phyloP scores from a whole-genome alignment of 805 yeast species.

The Myxozyma lipomycoides region DNA sequence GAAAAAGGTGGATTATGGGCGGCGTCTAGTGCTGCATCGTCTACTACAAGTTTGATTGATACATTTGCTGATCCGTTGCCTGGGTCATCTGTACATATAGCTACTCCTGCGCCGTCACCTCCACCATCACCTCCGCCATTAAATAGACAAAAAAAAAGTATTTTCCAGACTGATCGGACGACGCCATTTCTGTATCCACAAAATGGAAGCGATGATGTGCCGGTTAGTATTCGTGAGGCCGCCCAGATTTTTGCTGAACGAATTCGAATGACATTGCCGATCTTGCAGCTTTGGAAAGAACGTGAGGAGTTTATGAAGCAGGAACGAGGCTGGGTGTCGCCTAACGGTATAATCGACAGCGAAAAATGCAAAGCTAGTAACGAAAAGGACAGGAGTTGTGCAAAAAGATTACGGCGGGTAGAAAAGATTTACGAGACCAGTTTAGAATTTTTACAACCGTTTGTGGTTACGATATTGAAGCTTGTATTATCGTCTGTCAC shows the following conservation, averaged over 20 bases:
- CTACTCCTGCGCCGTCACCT: conserved; percentile 89
- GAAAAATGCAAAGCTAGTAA: neutral
- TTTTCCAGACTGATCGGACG: conserved; percentile 61
- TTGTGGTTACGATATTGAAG: conserved; percentile 61
- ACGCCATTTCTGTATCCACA: conserved; percentile 64
- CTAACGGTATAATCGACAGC: conserved; percentile 7
- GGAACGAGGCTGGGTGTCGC: conserved; percentile 58
- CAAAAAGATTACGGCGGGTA: conserved; percentile 7
- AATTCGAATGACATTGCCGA: conserved; percentile 61
- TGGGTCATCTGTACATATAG: conserved; percentile 59
- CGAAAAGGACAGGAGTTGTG: neutral
- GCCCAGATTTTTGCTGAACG: conserved; percentile 59
- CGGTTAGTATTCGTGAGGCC: conserved; percentile 77
- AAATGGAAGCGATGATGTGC: conserved; percentile 44
- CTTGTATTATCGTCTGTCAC: conserved; percentile 52
- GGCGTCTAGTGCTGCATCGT: conserved; percentile 56
- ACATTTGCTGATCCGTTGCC: conserved; percentile 47
- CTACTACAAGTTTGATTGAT: conserved; percentile 51
- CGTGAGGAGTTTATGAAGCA: conserved; percentile 65
- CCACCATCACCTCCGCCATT: conserved; percentile 48
- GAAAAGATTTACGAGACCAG: conserved; percentile 15
- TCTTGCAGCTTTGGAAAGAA: conserved; percentile 67
- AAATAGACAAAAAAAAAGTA: conserved; percentile 32
- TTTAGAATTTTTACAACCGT: conserved; percentile 41
- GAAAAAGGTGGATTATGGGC: conserved; percentile 35